Base-by-base conservation (phyloP, 306 rosid species). In the Albizia julibrissin region DNA sequence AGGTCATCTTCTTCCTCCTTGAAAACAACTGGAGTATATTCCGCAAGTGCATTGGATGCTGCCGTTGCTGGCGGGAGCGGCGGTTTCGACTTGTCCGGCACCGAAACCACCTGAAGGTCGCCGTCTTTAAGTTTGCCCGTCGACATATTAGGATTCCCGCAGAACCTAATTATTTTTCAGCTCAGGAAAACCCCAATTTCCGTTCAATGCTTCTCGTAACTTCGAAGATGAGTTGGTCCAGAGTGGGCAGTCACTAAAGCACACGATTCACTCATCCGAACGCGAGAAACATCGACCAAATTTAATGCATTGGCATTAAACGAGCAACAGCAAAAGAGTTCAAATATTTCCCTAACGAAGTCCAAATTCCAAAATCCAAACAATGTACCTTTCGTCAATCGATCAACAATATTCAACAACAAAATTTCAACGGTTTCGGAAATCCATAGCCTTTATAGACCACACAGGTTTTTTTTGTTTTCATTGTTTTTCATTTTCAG, bases 1-100 rank as follows among this genome's bases (percentile, higher is more conserved):
- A 95, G 70, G 82, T 95, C 97, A 84, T 95, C 98, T 74, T 93
- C 99, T 77, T 95, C 96, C 87, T 95, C 97, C 86, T 92, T 89
- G 43, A 89, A 84, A 72, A 44, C 92, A 6, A 83, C 89, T 5
- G 94, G 92, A 24, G 84, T 85, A 79, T 93, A 95, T 85, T 92
- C 94, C 33, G 93, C 97, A 14, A 95, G 79, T 47, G 96, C 99
- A 80, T 86, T 86, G 31, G 99, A 89, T 31, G 82, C 81, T 10
- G 86, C 34, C 5, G 83, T 21, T 1, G 85, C 72, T 21, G 12
- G 79, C 26, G 90, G 89, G 7, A 87, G 86, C 1, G 91, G 94
- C 1, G 91, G 92, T 37, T 84, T 86, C 43, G 90, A 83, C 43
- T 70, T 91, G 40, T 87, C 88, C 13, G 87, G 87, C 27, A 78